These are phyloP conservation scores for Debaryomyces coudertii DNA, from an alignment of 1,139 yeast species.

Conservation along the genomic window DNA sequence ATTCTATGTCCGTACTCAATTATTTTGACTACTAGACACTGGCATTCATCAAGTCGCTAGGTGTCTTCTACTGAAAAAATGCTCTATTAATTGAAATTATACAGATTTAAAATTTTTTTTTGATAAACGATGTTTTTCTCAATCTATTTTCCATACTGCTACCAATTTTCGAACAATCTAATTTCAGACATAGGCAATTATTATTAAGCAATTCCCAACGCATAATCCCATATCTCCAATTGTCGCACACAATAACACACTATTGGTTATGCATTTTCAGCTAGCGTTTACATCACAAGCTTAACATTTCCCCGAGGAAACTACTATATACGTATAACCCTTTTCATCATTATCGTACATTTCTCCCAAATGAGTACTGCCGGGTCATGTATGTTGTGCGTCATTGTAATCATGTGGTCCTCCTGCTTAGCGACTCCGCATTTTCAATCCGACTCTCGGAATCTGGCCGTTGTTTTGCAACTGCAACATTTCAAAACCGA, in stretches of 20 bases:
- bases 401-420: neutral
- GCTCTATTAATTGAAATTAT: neutral
- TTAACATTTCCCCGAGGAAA: neutral
- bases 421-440: neutral
- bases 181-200: conserved; percentile 2
- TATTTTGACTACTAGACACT: neutral
- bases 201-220: conserved; percentile 1
- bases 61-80: conserved; percentile 1
- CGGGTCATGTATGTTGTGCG: neutral
- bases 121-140: conserved; percentile 2
- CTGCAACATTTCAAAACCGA: neutral
- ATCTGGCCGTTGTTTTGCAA: neutral
- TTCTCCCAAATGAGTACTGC: neutral
- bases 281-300: conserved; percentile 1
- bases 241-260: neutral
- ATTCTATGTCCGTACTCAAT: neutral
- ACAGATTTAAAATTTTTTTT: neutral
- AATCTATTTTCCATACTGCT: conserved; percentile 2
- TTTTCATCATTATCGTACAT: neutral
- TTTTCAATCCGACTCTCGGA: conserved; percentile 2
- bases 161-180: neutral
- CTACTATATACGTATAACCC: neutral
- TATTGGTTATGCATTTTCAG: neutral
- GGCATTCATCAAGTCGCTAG: neutral
- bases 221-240: conserved; percentile 1